Conservation (phyloP, 2,329 filamentous ascomycete species). For the Raffaelea ambrosiae region DNA sequence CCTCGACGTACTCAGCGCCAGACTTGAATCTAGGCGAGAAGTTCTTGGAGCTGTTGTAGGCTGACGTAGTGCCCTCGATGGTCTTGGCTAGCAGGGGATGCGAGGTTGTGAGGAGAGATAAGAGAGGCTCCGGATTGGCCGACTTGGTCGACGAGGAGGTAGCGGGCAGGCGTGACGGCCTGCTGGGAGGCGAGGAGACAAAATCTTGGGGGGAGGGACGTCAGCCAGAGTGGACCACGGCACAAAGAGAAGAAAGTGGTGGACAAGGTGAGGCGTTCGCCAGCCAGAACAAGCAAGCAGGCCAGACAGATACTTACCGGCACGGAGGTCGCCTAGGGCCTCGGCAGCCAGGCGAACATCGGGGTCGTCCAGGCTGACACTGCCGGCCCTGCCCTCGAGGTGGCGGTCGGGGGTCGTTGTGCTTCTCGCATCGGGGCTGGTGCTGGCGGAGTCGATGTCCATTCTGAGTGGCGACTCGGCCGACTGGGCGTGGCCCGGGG, state of each 20-base stretch:
- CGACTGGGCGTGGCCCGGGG: slow-evolving; percentile 31
- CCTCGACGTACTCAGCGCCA: slow-evolving; percentile 85
- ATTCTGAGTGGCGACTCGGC: slow-evolving; percentile 37
- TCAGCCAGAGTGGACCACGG: too few species aligned
- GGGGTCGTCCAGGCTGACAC: slow-evolving; percentile 55
- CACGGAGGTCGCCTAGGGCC: slow-evolving; percentile 64
- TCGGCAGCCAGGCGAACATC: slow-evolving; percentile 65
- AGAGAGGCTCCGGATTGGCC: slow-evolving; percentile 59
- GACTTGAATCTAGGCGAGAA: slow-evolving; percentile 80
- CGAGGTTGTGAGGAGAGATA: slow-evolving; percentile 79
- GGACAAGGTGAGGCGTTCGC: too few species aligned
- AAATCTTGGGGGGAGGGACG: slow-evolving; percentile 42
- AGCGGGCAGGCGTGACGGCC: slow-evolving; percentile 28
- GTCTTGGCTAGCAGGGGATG: slow-evolving; percentile 81
- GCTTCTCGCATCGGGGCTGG: slow-evolving; percentile 26
- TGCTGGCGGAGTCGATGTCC: slow-evolving; percentile 37
- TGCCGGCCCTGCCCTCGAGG: slow-evolving; percentile 35
- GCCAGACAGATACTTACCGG: slow-evolving; percentile 47
- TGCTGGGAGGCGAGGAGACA: slow-evolving; percentile 52
- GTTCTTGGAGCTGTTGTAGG: slow-evolving; percentile 81
- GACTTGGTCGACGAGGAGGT: slow-evolving; percentile 22
- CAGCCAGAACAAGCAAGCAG: too few species aligned
- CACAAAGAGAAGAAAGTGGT: too few species aligned
- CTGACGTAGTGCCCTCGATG: slow-evolving; percentile 74
- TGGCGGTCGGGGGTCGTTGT: slow-evolving; percentile 38